Evolutionary conservation across 2,329 filamentous ascomycete genomes (phyloP).

Genomic region (Parafenestella ontariensis): DNA sequence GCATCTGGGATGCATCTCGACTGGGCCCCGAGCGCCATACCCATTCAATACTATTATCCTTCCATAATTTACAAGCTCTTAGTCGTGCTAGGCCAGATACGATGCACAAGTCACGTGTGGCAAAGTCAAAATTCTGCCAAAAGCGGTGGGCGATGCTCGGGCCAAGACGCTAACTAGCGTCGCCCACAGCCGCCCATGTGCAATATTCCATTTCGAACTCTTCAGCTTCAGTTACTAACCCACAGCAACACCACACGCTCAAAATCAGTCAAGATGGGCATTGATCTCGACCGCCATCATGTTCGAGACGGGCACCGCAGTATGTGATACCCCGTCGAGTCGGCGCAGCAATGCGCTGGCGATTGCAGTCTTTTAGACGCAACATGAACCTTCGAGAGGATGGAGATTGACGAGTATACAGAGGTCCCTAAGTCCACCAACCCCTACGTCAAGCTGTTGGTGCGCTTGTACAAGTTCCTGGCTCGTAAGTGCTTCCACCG

Average conservation of each 20-base stretch:
- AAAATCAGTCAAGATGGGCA: constrained; percentile 49
- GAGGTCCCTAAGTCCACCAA: constrained; percentile 84
- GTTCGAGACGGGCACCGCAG: constrained; percentile 73
- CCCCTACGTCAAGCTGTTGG: constrained; percentile 94
- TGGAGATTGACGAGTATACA: constrained; percentile 48
- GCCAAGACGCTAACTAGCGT: too few relatives aligned
- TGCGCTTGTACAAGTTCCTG: constrained; percentile 98
- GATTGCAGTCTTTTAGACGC: constrained; percentile 48
- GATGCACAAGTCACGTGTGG: too few relatives aligned
- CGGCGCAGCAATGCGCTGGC: constrained; percentile 48
- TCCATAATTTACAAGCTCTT: too few relatives aligned
- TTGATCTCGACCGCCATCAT: constrained; percentile 65
- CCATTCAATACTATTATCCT: too few relatives aligned
- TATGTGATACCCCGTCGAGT: constrained; percentile 51
- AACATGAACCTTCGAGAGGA: constrained; percentile 45
- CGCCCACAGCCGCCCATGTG: too few relatives aligned
- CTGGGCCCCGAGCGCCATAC: too few relatives aligned
- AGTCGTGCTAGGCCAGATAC: too few relatives aligned
- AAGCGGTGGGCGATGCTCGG: constrained; percentile 17
- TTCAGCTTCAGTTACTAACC: constrained; percentile 37
- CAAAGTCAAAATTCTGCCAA: constrained; percentile 3
- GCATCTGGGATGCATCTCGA: too few relatives aligned
- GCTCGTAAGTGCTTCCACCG: constrained; percentile 71
- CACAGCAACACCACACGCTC: constrained; percentile 42
- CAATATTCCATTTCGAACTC: constrained; percentile 19